Evolutionary conservation across 441 rosid genomes (phyloP), one percentile per base, ranked within the genome.

Genomic region (Breynia disticha): DNA sequence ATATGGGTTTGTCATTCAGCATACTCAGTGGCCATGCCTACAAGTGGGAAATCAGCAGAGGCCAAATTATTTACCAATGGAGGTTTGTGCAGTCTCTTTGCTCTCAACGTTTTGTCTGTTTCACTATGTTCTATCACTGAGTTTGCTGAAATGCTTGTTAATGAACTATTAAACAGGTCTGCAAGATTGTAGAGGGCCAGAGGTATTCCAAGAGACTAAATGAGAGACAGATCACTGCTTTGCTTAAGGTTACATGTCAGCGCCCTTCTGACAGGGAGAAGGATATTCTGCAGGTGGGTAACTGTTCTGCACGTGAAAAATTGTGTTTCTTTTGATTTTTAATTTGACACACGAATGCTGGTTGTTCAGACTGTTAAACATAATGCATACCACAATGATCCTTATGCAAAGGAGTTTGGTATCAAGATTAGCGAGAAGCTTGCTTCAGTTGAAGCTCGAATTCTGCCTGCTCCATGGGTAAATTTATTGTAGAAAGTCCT

Each of bases 371-470:
- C 94, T 10, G 90, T 91, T 44, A 42, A 11, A 5, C 90, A 80
- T 47, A 91, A 91, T 76, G 83, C 81, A 6, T 85, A 86, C 52
- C 63, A 47, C 42, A 54, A 80, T n/a, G 96, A 87, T 74, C 88
- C 80, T 4, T 87, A 80, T 52, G 95, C 95, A 1, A 74, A 80
- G 60, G 98, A 87, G 63, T 87, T 90, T 69, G 98, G 96, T 16
- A 90, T 90, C 46, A 83, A 75, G 64, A 87, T 90, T 38, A 85
- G 90, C 35, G 77, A 83, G 54, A 80, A 56, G 66, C 94, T 91
- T 54, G 93, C 98, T n/a, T 79, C 85, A 38, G 96, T 91, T 59
- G 96, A 87, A 67, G 98, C 98, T 64, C 96, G 98, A 39, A 83
- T 91, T 60, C 73, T 91, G 48, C 95, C 95, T 56, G 71, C 98